A percentile compares a stretch with the other conserved stretches of the same genome.
phyloP scores from a whole-genome alignment of 1,284 basidiomycete genomes.

The Takashimella tepidaria region DNA sequence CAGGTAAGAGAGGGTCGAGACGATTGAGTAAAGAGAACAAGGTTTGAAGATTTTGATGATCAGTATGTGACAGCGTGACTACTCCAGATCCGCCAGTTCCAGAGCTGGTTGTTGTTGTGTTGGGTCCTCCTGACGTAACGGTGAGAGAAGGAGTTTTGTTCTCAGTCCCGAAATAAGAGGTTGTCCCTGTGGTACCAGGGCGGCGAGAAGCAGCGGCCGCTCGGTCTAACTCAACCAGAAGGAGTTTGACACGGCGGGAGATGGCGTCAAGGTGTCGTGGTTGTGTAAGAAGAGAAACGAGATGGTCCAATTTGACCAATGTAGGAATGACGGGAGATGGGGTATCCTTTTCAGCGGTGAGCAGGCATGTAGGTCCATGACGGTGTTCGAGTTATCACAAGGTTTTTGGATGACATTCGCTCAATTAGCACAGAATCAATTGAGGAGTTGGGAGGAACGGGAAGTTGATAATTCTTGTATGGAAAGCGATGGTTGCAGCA shows the following conservation, averaged over 20 bases:
- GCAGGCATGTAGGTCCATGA: slow-evolving; percentile 53
- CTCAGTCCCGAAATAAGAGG: slow-evolving; percentile 31
- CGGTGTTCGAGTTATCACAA: slow-evolving; percentile 56
- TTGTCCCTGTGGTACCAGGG: slow-evolving; percentile 15
- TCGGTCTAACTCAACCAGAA: slow-evolving; percentile 87
- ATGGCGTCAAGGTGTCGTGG: slow-evolving; percentile 96
- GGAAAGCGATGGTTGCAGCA: too few species aligned
- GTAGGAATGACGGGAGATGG: slow-evolving; percentile 74
- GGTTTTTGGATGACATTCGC: slow-evolving; percentile 73
- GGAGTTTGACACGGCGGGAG: slow-evolving; percentile 83
- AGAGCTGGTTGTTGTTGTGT: background rate
- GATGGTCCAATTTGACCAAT: slow-evolving; percentile 70
- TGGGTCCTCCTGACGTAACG: slow-evolving; percentile 13
- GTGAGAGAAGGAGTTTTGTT: slow-evolving; percentile 47
- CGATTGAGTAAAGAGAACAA: slow-evolving; percentile 71
- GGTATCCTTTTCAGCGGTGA: slow-evolving; percentile 50
- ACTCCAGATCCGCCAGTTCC: too few species aligned
- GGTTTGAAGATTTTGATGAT: slow-evolving; percentile 54
- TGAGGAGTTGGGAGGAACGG: background rate
- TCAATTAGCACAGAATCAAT: slow-evolving; percentile 26
- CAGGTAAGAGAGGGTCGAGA: slow-evolving; percentile 78
- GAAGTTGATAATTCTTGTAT: too few species aligned
- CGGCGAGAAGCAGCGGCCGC: slow-evolving; percentile 55
- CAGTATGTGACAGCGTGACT: slow-evolving; percentile 51
- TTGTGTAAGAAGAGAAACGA: slow-evolving; percentile 78